Percentiles rank a stretch among this genome's conserved stretches.
Evolutionary conservation across 1,284 basidiomycete species (phyloP).

Genomic region (Jaminaea rosea): DNA sequence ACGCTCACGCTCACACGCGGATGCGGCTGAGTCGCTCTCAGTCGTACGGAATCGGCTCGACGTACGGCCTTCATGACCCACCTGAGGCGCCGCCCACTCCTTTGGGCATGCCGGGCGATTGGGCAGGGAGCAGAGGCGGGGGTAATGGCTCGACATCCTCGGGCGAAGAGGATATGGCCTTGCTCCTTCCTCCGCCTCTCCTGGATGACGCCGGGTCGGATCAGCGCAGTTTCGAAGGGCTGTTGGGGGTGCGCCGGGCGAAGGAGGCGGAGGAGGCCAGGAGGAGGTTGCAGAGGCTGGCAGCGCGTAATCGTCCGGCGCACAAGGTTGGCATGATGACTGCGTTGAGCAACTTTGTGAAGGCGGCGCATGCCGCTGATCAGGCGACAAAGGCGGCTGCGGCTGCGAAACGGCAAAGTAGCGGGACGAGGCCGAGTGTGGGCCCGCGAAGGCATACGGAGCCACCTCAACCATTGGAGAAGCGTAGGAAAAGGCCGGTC

Average conservation of each 20-base stretch:
- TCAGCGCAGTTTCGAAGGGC: slow-evolving; percentile 27
- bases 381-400: slow-evolving; percentile 2
- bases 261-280: slow-evolving; percentile 30
- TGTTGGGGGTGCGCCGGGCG: slow-evolving; percentile 38
- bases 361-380: slow-evolving; percentile 41
- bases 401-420: not conserved
- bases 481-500: no score
- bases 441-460: slow-evolving; percentile 5
- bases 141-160: slow-evolving; percentile 20
- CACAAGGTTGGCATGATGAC: slow-evolving; percentile 39
- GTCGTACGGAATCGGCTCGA: slow-evolving; percentile 23
- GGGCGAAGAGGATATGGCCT: slow-evolving; percentile 29
- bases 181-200: slow-evolving; percentile 40
- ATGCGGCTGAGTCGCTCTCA: slow-evolving; percentile 2
- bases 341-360: slow-evolving; percentile 41
- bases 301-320: slow-evolving; percentile 34
- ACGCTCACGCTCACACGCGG: slow-evolving; percentile 13
- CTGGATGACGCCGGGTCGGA: slow-evolving; percentile 36
- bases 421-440: not conserved
- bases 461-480: no score
- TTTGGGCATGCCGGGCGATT: slow-evolving; percentile 42
- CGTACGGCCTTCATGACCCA: slow-evolving; percentile 11
- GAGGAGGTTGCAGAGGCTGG: slow-evolving; percentile 28
- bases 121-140: slow-evolving; percentile 7
- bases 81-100: slow-evolving; percentile 38